A percentile compares a stretch with the other conserved stretches of the same genome.
These are phyloP conservation scores for Epithemia pelagica DNA, from an alignment of 108 stramenopile species.

Conservation along the genomic window DNA sequence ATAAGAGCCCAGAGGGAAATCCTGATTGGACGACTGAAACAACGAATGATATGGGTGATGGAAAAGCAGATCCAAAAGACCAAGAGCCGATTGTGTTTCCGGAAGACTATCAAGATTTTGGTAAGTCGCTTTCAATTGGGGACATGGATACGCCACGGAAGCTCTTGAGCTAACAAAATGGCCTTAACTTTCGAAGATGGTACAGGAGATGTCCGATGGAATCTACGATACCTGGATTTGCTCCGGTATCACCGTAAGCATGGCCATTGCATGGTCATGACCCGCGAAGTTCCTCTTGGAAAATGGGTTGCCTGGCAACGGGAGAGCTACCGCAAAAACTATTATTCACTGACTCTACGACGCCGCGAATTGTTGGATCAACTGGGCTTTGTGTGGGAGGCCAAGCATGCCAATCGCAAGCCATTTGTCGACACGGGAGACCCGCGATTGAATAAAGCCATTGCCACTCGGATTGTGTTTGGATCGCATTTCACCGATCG, in stretches of 20 bases:
- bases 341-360: not conserved
- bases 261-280: not conserved
- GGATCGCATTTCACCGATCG: not conserved
- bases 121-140: not conserved
- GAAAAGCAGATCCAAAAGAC: no score
- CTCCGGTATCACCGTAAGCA: not conserved
- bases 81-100: not conserved
- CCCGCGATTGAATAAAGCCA: not conserved
- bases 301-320: not conserved
- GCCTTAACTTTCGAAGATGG: not conserved
- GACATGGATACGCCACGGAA: no score
- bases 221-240: not conserved
- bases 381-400: not conserved
- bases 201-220: not conserved
- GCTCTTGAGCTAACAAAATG: no score
- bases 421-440: not conserved
- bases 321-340: not conserved
- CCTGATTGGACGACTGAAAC: no score
- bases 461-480: not conserved
- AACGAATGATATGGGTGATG: no score
- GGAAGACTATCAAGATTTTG: not conserved
- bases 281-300: not conserved
- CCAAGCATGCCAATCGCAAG: not conserved
- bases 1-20: no score
- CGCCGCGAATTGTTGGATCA: not conserved